phyloP scores from a whole-genome alignment of 345 rosid species.

The Hevea brasiliensis region DNA sequence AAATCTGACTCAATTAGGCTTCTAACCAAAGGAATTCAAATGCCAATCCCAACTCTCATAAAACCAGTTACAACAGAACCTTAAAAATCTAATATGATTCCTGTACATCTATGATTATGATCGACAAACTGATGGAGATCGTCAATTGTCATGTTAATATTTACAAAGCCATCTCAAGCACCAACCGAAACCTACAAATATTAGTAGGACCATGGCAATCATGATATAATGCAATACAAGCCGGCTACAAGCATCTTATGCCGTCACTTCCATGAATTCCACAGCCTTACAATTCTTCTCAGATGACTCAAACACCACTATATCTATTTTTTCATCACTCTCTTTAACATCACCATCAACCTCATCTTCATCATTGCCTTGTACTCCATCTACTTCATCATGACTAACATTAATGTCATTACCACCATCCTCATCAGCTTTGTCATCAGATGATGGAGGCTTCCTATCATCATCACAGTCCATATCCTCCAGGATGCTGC shows the following conservation, averaged over 20 bases:
- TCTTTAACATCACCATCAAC: constrained; percentile 2
- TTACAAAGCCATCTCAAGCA: constrained; percentile 30
- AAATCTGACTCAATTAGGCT: constrained; percentile 9
- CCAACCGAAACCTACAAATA: constrained; percentile 10
- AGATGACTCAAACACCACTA: constrained; percentile 32
- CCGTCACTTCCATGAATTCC: constrained; percentile 44
- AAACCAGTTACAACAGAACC: constrained; percentile 31
- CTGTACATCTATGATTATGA: constrained; percentile 48
- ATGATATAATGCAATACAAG: constrained; percentile 21
- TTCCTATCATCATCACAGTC: constrained; percentile 13
- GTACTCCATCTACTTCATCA: constrained; percentile 23
- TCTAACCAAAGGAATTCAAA: constrained; percentile 13
- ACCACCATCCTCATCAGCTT: constrained; percentile 37
- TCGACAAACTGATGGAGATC: constrained; percentile 30
- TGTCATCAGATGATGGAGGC: constrained; percentile 15
- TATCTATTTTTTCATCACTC: constrained; percentile 35
- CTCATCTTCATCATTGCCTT: constrained; percentile 31
- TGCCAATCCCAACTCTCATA: constrained; percentile 22
- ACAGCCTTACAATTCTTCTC: constrained; percentile 37
- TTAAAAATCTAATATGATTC: constrained; percentile 42
- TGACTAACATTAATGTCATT: constrained; percentile 9
- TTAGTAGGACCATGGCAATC: constrained; percentile 29
- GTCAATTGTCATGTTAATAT: constrained; percentile 39
- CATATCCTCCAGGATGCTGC: constrained; percentile 32
- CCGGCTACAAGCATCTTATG: constrained; percentile 34